Evolutionary conservation across 2,329 filamentous ascomycete species (phyloP), one percentile per base, ranked within the genome.

Genomic region (Ilyonectria sp.): DNA sequence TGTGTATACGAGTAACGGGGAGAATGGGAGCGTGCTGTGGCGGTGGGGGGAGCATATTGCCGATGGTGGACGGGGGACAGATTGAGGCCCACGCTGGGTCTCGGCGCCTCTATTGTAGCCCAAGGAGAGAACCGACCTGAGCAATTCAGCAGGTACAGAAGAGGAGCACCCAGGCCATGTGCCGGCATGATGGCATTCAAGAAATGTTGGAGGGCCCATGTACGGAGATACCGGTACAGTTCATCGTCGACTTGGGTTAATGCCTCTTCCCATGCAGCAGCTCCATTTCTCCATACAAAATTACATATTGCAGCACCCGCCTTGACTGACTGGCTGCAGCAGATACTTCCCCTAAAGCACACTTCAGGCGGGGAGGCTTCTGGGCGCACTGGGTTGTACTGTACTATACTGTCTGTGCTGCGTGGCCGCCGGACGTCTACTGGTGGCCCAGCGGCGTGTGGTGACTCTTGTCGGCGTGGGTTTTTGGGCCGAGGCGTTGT

Each of bases 161-260:
- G 7, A n/a, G 40, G 7, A 43, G 40, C n/a, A 10, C 44, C 44
- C 13, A 11, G 13, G n/a, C 31, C 31, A 33, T 15, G 8, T 35
- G 31, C 29, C n/a, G 29, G 31, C 31, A 21, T 50, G 31, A 35
- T 35, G 50, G 21, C 50, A 35, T 53, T 19, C 10, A 29, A 21
- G 17, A 46, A 46, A 47, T 35, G 31, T 33, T 33, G 37, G 23
- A 19, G 33, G 54, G 54, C 26, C 19, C 35, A 19, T 52, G 19
- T 21, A 59, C 15, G 33, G 13, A 29, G n/a, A 37, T 44, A 23
- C 23, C 23, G 23, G 23, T 23, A 65, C 57, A 60, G 63, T 57
- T 65, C 57, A 65, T 65, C 63, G 47, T 60, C 23, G 57, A 21
- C 62, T 52, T 44, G 44, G 43, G 50, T 53, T 60, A 54, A 58